Percentiles rank a stretch among this genome's conserved stretches.
These are phyloP conservation scores for Scedosporium apiospermum DNA, from an alignment of 2,329 filamentous ascomycete genomes.

Conservation along the genomic window DNA sequence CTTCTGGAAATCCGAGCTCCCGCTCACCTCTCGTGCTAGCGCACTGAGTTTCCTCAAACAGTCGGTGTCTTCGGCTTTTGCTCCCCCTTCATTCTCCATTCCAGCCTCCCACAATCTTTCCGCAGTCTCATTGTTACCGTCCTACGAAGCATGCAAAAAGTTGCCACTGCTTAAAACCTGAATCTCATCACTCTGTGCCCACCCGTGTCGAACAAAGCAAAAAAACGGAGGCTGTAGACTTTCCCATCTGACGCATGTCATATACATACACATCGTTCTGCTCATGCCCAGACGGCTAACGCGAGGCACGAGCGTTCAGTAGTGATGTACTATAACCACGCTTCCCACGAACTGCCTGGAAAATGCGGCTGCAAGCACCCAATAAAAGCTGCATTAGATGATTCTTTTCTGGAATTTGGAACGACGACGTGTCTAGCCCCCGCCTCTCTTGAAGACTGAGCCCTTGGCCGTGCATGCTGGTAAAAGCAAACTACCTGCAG, in stretches of 20 bases:
- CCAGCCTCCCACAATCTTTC: too few relatives aligned
- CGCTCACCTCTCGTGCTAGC: neutral
- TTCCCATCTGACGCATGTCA: neutral
- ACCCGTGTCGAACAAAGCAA: neutral
- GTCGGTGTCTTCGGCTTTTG: too few relatives aligned
- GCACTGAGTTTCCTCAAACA: too few relatives aligned
- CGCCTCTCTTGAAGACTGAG: too few relatives aligned
- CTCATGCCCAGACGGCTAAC: neutral
- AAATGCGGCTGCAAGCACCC: neutral
- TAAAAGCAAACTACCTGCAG: too few relatives aligned
- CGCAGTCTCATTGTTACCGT: too few relatives aligned
- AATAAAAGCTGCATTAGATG: neutral
- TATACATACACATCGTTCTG: neutral
- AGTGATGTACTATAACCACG: neutral
- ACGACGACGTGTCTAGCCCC: too few relatives aligned
- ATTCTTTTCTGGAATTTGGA: neutral
- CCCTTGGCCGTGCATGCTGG: too few relatives aligned
- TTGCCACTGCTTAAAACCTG: neutral
- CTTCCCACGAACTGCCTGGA: neutral
- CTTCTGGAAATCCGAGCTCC: neutral
- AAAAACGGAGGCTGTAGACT: neutral
- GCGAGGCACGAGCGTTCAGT: neutral
- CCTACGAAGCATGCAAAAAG: too few relatives aligned
- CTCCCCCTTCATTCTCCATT: too few relatives aligned
- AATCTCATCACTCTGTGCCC: neutral